These are phyloP conservation scores for Fusarium tjaetaba DNA, from an alignment of 2,329 filamentous ascomycete species.

Conservation along the genomic window DNA sequence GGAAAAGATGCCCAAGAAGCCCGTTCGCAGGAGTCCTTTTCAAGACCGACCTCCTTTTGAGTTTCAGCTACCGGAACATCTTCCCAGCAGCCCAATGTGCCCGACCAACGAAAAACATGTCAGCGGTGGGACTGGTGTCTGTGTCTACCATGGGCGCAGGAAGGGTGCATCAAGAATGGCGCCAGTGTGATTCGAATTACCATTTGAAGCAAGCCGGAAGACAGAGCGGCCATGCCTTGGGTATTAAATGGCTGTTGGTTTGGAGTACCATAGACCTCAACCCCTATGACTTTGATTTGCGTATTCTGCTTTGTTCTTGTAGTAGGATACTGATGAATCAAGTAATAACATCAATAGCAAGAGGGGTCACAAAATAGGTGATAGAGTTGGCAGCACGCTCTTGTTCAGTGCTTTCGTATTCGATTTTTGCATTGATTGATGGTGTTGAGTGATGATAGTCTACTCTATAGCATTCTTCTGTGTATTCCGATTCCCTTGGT, in stretches of 20 bases:
- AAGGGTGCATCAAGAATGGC: slow-evolving; percentile 26
- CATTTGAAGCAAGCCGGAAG: not conserved
- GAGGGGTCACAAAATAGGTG: not conserved
- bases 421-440: not conserved
- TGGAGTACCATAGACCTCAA: not conserved
- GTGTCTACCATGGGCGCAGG: slow-evolving; percentile 60
- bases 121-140: slow-evolving; percentile 58
- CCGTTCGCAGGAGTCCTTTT: slow-evolving; percentile 31
- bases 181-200: not conserved
- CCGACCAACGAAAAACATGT: slow-evolving; percentile 58
- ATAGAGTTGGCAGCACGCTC: not conserved
- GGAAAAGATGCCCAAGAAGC: slow-evolving; percentile 45
- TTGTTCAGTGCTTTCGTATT: not conserved
- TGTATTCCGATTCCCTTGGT: too few relatives aligned
- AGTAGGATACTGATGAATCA: not conserved
- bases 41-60: slow-evolving; percentile 49
- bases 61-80: slow-evolving; percentile 62
- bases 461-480: too few relatives aligned
- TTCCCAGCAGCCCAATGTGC: slow-evolving; percentile 62
- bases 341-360: not conserved
- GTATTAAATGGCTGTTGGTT: not conserved
- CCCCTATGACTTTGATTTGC: not conserved
- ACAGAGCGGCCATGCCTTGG: not conserved
- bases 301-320: not conserved
- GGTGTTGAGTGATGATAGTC: not conserved